Conservation (phyloP, 2,329 filamentous ascomycete species). For the Escovopsis sp. region DNA sequence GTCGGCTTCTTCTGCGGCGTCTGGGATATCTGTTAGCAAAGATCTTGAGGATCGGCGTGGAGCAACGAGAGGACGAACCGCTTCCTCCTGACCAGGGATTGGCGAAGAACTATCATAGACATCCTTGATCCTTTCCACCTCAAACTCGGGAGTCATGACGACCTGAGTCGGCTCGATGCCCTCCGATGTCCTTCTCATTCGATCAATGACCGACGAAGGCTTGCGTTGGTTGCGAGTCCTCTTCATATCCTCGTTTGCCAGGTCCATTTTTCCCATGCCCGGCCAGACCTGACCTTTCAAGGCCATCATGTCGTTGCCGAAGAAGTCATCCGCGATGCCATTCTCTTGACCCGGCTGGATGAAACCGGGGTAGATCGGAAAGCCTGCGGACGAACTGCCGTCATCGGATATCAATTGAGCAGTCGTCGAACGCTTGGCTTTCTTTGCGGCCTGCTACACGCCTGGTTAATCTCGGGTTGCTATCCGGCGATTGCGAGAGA, state of each 20-base stretch:
- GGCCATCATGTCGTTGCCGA: slow-evolving; percentile 17
- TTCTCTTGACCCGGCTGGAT: slow-evolving; percentile 14
- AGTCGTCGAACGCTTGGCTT: slow-evolving; percentile 14
- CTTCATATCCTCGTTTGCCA: slow-evolving; percentile 57
- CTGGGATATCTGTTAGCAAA: not conserved
- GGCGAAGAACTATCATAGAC: slow-evolving; percentile 45
- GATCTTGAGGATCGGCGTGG: not conserved
- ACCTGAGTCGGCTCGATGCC: slow-evolving; percentile 48
- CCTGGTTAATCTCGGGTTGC: not conserved
- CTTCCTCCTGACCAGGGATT: slow-evolving; percentile 21
- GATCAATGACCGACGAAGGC: slow-evolving; percentile 50
- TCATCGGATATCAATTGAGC: slow-evolving; percentile 15
- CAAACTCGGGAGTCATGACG: slow-evolving; percentile 40
- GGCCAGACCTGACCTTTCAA: slow-evolving; percentile 63
- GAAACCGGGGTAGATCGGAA: slow-evolving; percentile 14
- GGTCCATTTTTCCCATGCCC: slow-evolving; percentile 71
- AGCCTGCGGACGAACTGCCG: slow-evolving; percentile 12
- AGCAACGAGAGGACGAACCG: slow-evolving; percentile 24
- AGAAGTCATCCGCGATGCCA: slow-evolving; percentile 14
- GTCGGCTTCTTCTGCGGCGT: slow-evolving; percentile 17
- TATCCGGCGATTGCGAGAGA: not conserved
- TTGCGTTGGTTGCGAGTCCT: slow-evolving; percentile 68
- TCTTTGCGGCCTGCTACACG: slow-evolving; percentile 5
- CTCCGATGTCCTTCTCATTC: slow-evolving; percentile 49
- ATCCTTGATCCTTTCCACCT: slow-evolving; percentile 35